Conservation (phyloP, 2,329 filamentous ascomycete species). For the Fusarium sulawesiense region DNA sequence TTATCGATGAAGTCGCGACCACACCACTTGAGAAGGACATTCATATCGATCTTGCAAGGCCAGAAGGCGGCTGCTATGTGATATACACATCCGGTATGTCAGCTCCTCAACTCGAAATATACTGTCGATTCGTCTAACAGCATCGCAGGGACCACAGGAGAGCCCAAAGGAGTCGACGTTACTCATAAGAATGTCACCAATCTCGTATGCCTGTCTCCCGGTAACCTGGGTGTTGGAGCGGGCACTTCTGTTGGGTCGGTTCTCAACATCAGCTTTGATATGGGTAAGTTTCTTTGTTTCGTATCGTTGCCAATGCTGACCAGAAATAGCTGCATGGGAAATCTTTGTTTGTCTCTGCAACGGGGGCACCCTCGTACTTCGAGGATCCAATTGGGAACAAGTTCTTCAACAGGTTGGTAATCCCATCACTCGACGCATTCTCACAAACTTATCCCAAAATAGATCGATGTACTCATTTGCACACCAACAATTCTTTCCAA, state of each 20-base stretch:
- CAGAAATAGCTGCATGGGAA: conserved; percentile 65
- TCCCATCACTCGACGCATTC: neutral
- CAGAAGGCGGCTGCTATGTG: conserved; percentile 57
- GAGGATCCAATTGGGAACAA: conserved; percentile 61
- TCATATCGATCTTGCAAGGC: conserved; percentile 49
- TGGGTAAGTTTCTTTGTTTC: conserved; percentile 59
- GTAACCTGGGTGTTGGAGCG: conserved; percentile 60
- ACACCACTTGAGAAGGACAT: conserved; percentile 4
- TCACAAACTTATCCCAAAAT: conserved; percentile 4
- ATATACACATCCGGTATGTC: conserved; percentile 66
- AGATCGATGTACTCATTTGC: conserved; percentile 65
- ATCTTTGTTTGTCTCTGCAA: conserved; percentile 68
- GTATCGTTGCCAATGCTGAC: conserved; percentile 20
- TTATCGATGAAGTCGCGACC: conserved; percentile 46
- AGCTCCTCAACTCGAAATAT: neutral
- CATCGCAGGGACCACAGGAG: conserved; percentile 61
- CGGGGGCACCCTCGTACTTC: conserved; percentile 65
- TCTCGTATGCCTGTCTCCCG: conserved; percentile 62
- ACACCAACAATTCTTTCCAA: conserved; percentile 66
- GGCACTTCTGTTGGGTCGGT: conserved; percentile 66
- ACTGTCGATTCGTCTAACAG: neutral
- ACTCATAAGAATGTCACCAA: conserved; percentile 67
- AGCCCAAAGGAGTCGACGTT: conserved; percentile 69
- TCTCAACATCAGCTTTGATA: conserved; percentile 70
- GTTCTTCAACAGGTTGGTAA: conserved; percentile 57